phyloP scores from a whole-genome alignment of 331 rosid species.

The Quercus phellos region DNA sequence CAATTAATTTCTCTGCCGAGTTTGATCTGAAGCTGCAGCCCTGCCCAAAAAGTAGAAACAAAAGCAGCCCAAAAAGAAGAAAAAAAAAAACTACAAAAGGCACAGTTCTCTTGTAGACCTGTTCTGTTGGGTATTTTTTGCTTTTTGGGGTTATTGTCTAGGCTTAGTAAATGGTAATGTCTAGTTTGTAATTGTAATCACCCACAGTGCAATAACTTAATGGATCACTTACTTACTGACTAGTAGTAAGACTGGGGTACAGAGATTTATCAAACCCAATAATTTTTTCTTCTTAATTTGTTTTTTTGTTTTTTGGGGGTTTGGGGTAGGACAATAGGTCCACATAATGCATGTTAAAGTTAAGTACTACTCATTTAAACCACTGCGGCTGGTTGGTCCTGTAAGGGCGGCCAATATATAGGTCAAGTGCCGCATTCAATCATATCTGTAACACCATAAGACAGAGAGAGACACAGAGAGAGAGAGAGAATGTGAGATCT shows the following conservation, averaged over 20 bases:
- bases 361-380: slow-evolving; percentile 14
- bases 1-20: slow-evolving; percentile 30
- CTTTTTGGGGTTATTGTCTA: too few relatives aligned
- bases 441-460: slow-evolving; percentile 11
- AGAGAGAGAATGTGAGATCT: too few relatives aligned
- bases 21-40: slow-evolving; percentile 24
- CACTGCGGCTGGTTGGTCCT: slow-evolving; percentile 19
- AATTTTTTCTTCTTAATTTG: not conserved
- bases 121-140: too few relatives aligned
- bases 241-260: too few relatives aligned
- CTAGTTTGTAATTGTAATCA: too few relatives aligned
- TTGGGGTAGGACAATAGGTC: slow-evolving; percentile 17
- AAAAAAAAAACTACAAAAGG: too few relatives aligned
- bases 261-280: not conserved
- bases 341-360: slow-evolving; percentile 21
- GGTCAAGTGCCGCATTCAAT: slow-evolving; percentile 20
- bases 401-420: slow-evolving; percentile 32
- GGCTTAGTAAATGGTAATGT: too few relatives aligned
- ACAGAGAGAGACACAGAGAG: not conserved
- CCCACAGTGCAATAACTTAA: not conserved
- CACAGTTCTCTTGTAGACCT: not conserved
- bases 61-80: not conserved
- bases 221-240: slow-evolving; percentile 1
- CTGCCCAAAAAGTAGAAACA: not conserved
- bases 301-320: not conserved